Percentiles rank a stretch among this genome's conserved stretches.
Conservation (phyloP, 352 stramenopile genomes). For the Albugo laibachii region DNA sequence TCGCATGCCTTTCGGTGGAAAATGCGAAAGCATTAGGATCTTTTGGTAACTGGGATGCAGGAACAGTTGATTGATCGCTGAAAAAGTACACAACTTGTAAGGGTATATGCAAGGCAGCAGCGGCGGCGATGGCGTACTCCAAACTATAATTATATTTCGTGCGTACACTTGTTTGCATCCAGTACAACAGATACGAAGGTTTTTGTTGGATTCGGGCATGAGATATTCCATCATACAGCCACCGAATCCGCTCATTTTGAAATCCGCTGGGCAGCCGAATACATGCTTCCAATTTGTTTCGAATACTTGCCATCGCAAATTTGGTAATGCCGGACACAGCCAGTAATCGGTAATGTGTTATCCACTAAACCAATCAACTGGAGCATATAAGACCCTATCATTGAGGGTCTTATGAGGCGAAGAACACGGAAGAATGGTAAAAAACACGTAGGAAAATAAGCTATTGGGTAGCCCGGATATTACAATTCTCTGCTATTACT, state of each 20-base stretch:
- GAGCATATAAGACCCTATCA: no score
- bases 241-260: conserved; percentile 45
- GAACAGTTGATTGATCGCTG: conserved; percentile 25
- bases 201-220: not conserved
- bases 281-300: no score
- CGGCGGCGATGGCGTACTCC: conserved; percentile 47
- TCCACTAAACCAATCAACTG: no score
- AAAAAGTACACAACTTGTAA: conserved; percentile 62
- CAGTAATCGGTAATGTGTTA: no score
- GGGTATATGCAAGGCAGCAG: conserved; percentile 37
- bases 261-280: conserved; percentile 23
- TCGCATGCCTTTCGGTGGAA: conserved; percentile 43
- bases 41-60: conserved; percentile 4
- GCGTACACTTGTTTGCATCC: conserved; percentile 75
- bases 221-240: conserved; percentile 36
- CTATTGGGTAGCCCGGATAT: no score
- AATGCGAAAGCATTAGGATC: conserved; percentile 46
- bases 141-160: conserved; percentile 68
- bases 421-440: no score
- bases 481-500: no score
- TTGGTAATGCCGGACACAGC: no score
- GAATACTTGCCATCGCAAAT: no score
- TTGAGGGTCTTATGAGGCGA: no score
- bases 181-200: conserved; percentile 43
- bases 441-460: no score